Evolutionary conservation across 2,329 filamentous ascomycete genomes (phyloP).

Genomic region (Coniella lustricola): DNA sequence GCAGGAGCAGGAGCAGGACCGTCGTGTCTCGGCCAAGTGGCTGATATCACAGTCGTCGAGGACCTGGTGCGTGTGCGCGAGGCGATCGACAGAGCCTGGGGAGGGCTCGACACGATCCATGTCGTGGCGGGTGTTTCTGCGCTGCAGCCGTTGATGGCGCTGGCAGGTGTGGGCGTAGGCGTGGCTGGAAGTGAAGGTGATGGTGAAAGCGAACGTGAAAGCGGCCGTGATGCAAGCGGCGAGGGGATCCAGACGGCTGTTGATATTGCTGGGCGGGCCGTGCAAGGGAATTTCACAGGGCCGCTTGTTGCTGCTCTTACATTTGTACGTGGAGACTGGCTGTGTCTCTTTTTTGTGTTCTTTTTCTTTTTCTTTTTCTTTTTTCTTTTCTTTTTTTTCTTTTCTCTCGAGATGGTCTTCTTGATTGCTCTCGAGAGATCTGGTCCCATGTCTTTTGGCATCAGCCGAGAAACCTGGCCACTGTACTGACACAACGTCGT

Average conservation of each 20-base stretch:
- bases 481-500: neutral
- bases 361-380: no score
- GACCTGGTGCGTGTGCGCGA: slow-evolving; percentile 25
- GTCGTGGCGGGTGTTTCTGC: slow-evolving; percentile 28
- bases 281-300: slow-evolving; percentile 25
- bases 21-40: slow-evolving; percentile 22
- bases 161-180: no score
- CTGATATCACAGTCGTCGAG: slow-evolving; percentile 22
- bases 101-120: slow-evolving; percentile 26
- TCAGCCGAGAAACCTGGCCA: no score
- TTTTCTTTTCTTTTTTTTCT: no score
- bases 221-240: slow-evolving; percentile 18
- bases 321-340: slow-evolving; percentile 19
- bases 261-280: slow-evolving; percentile 21
- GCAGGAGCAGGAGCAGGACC: neutral
- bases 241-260: slow-evolving; percentile 21
- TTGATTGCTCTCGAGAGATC: no score
- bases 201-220: neutral
- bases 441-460: no score
- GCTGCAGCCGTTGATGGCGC: slow-evolving; percentile 26
- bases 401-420: no score
- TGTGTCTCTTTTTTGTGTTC: neutral
- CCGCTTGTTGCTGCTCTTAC: slow-evolving; percentile 24
- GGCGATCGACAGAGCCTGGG: slow-evolving; percentile 21
- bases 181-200: no score